Evolutionary conservation across 2,329 filamentous ascomycete genomes (phyloP).

Genomic region (Hirsutella rhossiliensis): DNA sequence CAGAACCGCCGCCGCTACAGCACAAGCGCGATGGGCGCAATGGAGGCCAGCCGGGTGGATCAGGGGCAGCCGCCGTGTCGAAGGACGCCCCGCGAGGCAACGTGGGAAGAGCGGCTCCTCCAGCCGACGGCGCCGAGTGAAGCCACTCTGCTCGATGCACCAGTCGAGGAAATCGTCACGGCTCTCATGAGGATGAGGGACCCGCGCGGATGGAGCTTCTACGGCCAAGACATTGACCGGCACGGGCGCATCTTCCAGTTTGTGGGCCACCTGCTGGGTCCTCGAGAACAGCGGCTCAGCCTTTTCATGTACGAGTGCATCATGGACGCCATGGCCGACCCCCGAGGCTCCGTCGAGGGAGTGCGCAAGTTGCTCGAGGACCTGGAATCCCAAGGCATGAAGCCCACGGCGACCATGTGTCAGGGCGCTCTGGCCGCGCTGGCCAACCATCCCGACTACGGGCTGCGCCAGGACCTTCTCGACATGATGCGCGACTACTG

Average conservation of each 20-base stretch:
- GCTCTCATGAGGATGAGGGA: conserved; percentile 16
- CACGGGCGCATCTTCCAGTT: conserved; percentile 24
- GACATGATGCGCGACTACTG: conserved; percentile 63
- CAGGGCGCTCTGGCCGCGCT: conserved; percentile 62
- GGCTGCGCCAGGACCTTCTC: conserved; percentile 60
- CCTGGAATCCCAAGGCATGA: conserved; percentile 50
- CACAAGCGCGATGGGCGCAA: conserved; percentile 2
- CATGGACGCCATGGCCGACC: conserved; percentile 58
- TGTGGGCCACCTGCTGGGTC: conserved; percentile 45
- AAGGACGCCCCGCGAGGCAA: not conserved
- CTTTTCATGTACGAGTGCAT: conserved; percentile 59
- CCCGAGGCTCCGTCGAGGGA: conserved; percentile 53
- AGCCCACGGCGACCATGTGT: conserved; percentile 54
- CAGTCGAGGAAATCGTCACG: conserved; percentile 13
- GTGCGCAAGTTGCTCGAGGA: conserved; percentile 57
- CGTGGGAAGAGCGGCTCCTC: conserved; percentile 9
- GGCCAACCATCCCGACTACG: conserved; percentile 75
- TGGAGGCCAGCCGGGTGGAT: not conserved
- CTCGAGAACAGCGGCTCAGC: conserved; percentile 42
- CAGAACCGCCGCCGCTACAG: conserved; percentile 6
- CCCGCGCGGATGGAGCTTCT: conserved; percentile 6
- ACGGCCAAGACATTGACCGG: conserved; percentile 10
- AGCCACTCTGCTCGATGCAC: conserved; percentile 5
- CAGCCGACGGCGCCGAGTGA: conserved; percentile 8
- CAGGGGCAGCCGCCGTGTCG: not conserved